Percentiles rank a stretch among this genome's conserved stretches.
These are phyloP conservation scores for Cryptosporidium andersoni DNA, from an alignment of 169 alveolate species.

Conservation along the genomic window DNA sequence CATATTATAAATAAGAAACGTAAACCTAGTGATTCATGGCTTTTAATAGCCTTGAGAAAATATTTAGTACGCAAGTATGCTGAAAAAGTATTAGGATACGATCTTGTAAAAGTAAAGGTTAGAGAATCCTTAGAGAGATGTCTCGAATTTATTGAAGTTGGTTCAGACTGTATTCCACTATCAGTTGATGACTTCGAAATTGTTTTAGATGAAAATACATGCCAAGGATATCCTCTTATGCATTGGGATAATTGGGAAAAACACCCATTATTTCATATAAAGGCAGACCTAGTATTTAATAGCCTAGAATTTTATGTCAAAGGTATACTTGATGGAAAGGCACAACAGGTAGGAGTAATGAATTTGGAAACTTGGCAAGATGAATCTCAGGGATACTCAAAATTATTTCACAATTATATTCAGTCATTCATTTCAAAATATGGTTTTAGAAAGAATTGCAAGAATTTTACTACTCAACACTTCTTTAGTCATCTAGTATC, in stretches of 20 bases:
- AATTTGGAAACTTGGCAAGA: not conserved
- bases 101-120: constrained; percentile 43
- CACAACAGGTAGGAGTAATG: constrained; percentile 47
- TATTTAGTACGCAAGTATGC: constrained; percentile 45
- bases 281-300: constrained; percentile 59
- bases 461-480: constrained; percentile 61
- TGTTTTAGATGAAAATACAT: constrained; percentile 14
- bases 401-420: constrained; percentile 22
- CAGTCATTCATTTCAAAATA: constrained; percentile 30
- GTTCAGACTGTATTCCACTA: constrained; percentile 53
- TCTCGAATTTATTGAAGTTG: constrained; percentile 34
- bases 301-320: constrained; percentile 44
- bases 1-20: constrained; percentile 42
- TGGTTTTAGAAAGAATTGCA: constrained; percentile 32
- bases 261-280: constrained; percentile 34
- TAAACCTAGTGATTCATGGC: constrained; percentile 50
- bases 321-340: constrained; percentile 22
- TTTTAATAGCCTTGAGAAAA: constrained; percentile 45
- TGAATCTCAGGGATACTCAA: constrained; percentile 9
- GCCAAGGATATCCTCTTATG: constrained; percentile 31
- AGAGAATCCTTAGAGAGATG: constrained; percentile 62
- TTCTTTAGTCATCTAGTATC: constrained; percentile 56
- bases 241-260: constrained; percentile 49
- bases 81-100: constrained; percentile 34
- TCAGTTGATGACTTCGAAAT: constrained; percentile 48